Percentiles rank a stretch among this genome's conserved stretches.
These are phyloP conservation scores for Pleurotus cornucopiae DNA, from an alignment of 768 basidiomycete species.

Conservation along the genomic window DNA sequence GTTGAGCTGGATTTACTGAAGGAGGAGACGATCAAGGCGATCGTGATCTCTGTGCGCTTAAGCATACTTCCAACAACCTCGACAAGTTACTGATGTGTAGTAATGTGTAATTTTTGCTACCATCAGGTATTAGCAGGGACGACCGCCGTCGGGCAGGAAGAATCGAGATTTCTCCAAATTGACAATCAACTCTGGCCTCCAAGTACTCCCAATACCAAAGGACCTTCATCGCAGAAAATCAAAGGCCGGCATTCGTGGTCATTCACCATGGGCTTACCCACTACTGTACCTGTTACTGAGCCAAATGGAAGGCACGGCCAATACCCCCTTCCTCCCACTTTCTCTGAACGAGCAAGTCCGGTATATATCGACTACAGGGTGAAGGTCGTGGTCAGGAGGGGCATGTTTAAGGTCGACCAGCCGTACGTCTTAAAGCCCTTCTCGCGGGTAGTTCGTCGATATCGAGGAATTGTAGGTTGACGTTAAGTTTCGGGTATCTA, in stretches of 20 bases:
- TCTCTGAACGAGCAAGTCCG: conserved; percentile 50
- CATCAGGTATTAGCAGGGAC: conserved; percentile 41
- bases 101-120: too few relatives aligned
- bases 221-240: conserved; percentile 27
- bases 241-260: conserved; percentile 45
- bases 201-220: conserved; percentile 15
- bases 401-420: conserved; percentile 44
- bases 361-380: conserved; percentile 56
- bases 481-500: conserved; percentile 26
- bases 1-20: conserved; percentile 49
- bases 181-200: conserved; percentile 38
- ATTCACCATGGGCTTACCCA: conserved; percentile 43
- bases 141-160: conserved; percentile 54
- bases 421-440: conserved; percentile 28
- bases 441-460: too few relatives aligned
- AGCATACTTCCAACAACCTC: too few relatives aligned
- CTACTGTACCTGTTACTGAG: conserved; percentile 33
- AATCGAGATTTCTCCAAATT: conserved; percentile 40
- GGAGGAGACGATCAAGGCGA: conserved; percentile 42
- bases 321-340: conserved; percentile 47
- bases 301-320: conserved; percentile 26
- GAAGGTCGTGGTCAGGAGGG: conserved; percentile 44
- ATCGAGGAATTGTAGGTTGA: conserved; percentile 8
- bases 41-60: conserved; percentile 40
- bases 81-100: too few relatives aligned